A percentile compares a stretch with the other conserved stretches of the same genome.
Conservation (phyloP, 306 rosid genomes). For the Acacia crassicarpa region DNA sequence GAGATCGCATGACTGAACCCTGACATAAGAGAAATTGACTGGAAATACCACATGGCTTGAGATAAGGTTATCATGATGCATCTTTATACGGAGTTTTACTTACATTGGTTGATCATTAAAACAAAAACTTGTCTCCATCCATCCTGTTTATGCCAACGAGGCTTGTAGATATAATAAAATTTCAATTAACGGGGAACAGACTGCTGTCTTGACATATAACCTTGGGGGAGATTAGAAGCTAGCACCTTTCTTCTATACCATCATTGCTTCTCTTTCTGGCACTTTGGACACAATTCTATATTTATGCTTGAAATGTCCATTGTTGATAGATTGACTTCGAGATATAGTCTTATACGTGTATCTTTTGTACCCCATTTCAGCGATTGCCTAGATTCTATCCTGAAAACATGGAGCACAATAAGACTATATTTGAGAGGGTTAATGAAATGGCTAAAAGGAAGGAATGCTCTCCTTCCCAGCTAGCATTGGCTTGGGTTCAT, state of each 20-base stretch:
- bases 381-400: conserved; percentile 49
- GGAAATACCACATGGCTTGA: neutral
- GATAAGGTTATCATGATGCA: neutral
- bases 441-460: conserved; percentile 60
- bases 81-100: neutral
- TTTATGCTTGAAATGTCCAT: neutral
- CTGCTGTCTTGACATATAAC: neutral
- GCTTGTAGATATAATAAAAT: neutral
- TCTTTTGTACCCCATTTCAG: conserved; percentile 27
- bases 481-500: neutral
- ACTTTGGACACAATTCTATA: neutral
- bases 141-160: neutral
- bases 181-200: neutral
- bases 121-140: neutral
- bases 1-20: neutral
- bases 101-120: neutral
- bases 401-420: conserved; percentile 62
- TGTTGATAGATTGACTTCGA: neutral
- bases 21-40: neutral
- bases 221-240: neutral
- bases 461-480: conserved; percentile 64
- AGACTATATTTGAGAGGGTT: conserved; percentile 55
- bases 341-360: neutral
- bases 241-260: neutral
- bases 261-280: neutral